phyloP scores from a whole-genome alignment of 768 basidiomycete species.

The Termitomyces sp. region DNA sequence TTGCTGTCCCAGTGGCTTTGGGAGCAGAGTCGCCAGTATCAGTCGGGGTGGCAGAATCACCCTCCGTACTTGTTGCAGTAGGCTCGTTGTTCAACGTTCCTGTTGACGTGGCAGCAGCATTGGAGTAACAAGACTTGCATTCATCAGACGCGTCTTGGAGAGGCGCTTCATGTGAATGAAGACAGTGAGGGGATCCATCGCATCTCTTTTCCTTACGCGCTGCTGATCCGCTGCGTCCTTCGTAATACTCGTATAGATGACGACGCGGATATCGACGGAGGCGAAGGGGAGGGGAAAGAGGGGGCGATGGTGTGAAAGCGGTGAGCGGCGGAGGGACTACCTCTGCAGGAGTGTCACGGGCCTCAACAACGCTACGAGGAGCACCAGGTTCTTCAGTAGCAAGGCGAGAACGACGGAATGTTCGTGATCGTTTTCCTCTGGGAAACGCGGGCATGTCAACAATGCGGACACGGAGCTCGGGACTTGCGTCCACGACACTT shows the following conservation, averaged over 20 bases:
- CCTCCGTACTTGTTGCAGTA: not conserved
- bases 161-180: not conserved
- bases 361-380: constrained; percentile 19
- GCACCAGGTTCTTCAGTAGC: constrained; percentile 17
- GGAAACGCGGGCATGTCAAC: constrained; percentile 21
- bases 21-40: not conserved
- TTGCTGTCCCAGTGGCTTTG: not conserved
- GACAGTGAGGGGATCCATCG: not conserved
- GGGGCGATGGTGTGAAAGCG: not conserved
- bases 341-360: constrained; percentile 18
- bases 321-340: not conserved
- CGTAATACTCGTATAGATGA: constrained; percentile 20
- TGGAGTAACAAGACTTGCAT: not conserved
- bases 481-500: constrained; percentile 17
- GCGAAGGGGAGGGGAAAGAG: not conserved
- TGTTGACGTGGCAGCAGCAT: not conserved
- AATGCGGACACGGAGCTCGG: constrained; percentile 20
- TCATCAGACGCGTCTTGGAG: not conserved
- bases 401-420: constrained; percentile 23
- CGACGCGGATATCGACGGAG: constrained; percentile 14
- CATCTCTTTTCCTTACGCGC: constrained; percentile 6
- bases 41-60: not conserved
- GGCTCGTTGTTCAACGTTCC: not conserved
- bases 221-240: constrained; percentile 16
- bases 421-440: constrained; percentile 17